Evolutionary conservation across 2,329 filamentous ascomycete genomes (phyloP).

Genomic region (Clarireedia homoeocarpa): DNA sequence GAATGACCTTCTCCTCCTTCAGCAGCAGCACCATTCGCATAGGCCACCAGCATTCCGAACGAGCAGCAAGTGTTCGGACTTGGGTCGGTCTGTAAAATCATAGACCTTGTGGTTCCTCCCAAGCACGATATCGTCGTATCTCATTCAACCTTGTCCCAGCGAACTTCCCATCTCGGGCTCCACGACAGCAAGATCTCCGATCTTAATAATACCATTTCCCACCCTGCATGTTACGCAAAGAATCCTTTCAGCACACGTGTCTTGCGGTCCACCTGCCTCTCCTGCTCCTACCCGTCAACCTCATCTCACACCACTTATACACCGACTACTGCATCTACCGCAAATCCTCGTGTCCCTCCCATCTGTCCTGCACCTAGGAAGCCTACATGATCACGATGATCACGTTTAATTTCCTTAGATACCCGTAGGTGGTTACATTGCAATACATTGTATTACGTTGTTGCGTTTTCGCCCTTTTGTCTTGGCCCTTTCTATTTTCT

Average conservation of each 20-base stretch:
- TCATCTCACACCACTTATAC: neutral
- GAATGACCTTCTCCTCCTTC: neutral
- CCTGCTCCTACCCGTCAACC: constrained; percentile 6
- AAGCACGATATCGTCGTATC: neutral
- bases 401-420: constrained; percentile 7
- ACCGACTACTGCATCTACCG: neutral
- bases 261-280: constrained; percentile 4
- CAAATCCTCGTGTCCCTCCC: constrained; percentile 6
- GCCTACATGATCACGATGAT: constrained; percentile 8
- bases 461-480: neutral
- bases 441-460: neutral
- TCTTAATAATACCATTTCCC: neutral
- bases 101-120: neutral
- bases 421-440: neutral
- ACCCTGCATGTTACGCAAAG: neutral
- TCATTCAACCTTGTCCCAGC: neutral
- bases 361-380: neutral
- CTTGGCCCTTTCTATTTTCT: neutral
- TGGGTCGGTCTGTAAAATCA: no score
- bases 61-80: neutral
- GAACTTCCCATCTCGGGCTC: neutral
- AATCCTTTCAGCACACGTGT: constrained; percentile 6
- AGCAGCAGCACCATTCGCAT: no score
- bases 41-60: neutral
- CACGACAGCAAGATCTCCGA: neutral